These are phyloP conservation scores for Nakazawaea wickerhamii DNA, from an alignment of 805 yeast genomes.

Conservation along the genomic window DNA sequence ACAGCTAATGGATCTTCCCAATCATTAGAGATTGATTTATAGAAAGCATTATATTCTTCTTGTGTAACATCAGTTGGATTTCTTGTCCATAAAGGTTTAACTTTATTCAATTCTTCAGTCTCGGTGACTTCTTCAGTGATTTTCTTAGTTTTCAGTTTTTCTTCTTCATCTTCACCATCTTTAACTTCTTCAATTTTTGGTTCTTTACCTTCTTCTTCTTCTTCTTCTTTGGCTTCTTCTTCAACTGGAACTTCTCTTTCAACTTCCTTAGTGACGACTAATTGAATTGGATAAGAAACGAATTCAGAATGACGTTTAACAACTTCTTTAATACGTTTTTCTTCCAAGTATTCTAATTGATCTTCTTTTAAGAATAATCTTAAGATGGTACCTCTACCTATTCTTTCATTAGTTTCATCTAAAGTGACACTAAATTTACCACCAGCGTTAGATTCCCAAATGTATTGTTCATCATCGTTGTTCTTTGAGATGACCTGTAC, in stretches of 20 bases:
- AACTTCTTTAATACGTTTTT: constrained; percentile 98
- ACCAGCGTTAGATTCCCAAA: constrained; percentile 99
- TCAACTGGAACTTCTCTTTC: constrained; percentile 94
- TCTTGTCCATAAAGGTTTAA: constrained; percentile 99
- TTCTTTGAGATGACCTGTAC: constrained; percentile 98
- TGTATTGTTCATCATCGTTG: constrained; percentile 98
- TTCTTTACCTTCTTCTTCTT: constrained; percentile 46
- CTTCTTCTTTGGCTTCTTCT: constrained; percentile 59
- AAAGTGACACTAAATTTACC: constrained; percentile 96
- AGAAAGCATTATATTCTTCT: constrained; percentile 98
- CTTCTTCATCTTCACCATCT: constrained; percentile 62
- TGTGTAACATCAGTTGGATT: constrained; percentile 95
- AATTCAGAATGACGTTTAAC: constrained; percentile 99
- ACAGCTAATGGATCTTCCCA: constrained; percentile 99
- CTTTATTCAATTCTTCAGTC: constrained; percentile 97
- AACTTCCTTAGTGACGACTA: constrained; percentile 96
- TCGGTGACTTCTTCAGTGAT: constrained; percentile 91
- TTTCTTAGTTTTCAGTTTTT: constrained; percentile 77
- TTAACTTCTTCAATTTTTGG: constrained; percentile 71
- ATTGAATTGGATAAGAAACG: constrained; percentile 98
- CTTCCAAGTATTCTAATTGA: constrained; percentile 98
- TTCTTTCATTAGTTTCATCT: constrained; percentile 80
- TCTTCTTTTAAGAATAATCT: constrained; percentile 98
- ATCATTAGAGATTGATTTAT: constrained; percentile 98
- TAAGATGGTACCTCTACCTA: constrained; percentile 92